phyloP scores from a whole-genome alignment of 352 stramenopile species.

The Globisporangium apiculatum region DNA sequence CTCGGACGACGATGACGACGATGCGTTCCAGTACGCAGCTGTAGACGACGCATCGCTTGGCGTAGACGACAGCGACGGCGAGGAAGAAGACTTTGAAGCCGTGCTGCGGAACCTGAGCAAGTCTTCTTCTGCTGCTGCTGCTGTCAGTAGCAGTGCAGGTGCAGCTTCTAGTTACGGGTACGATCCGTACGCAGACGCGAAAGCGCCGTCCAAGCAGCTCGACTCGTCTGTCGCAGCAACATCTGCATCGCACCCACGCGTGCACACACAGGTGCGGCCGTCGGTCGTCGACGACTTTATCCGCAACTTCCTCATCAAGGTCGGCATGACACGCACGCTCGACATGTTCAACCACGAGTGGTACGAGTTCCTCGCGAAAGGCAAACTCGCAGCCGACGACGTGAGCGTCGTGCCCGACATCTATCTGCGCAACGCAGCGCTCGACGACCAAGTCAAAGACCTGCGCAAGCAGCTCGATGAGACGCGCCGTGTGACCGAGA shows the following conservation, averaged over 20 bases:
- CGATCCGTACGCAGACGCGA: constrained; percentile 8
- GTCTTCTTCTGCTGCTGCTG: constrained; percentile 21
- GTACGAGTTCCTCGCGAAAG: constrained; percentile 92
- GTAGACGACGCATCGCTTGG: constrained; percentile 53
- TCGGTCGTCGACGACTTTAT: constrained; percentile 93
- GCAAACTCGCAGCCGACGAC: constrained; percentile 87
- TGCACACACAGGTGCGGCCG: constrained; percentile 71
- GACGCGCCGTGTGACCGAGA: constrained; percentile 84
- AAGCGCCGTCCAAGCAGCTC: constrained; percentile 8
- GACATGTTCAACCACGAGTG: constrained; percentile 95
- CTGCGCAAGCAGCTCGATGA: constrained; percentile 83
- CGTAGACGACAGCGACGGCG: constrained; percentile 43
- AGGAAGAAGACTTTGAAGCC: constrained; percentile 80
- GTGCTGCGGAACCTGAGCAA: constrained; percentile 69
- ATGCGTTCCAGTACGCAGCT: constrained; percentile 69
- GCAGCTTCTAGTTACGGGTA: background rate
- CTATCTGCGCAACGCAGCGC: constrained; percentile 89
- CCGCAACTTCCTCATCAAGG: constrained; percentile 94
- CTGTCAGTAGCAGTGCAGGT: constrained; percentile 11
- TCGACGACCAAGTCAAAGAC: constrained; percentile 87
- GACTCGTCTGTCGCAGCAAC: constrained; percentile 2
- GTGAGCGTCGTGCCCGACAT: constrained; percentile 91
- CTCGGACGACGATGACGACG: constrained; percentile 76
- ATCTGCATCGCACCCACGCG: constrained; percentile 13
- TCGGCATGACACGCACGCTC: constrained; percentile 84